Evolutionary conservation across 768 basidiomycete species (phyloP).

Genomic region (Boletus bicolor): DNA sequence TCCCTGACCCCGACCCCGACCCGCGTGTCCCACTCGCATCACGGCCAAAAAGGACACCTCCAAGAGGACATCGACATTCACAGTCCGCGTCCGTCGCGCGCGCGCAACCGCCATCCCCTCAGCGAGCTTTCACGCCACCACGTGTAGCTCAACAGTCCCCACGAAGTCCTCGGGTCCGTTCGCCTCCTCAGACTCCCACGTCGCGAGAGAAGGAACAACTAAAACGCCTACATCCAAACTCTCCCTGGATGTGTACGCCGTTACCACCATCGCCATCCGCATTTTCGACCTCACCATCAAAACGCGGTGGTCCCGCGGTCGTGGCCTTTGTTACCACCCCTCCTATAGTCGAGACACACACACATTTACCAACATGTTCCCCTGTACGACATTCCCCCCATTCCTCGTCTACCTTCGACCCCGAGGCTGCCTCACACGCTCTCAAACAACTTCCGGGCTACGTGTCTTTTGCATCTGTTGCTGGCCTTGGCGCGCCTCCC

Average conservation of each 20-base stretch:
- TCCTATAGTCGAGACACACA: slow-evolving; percentile 8
- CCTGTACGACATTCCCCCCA: slow-evolving; percentile 12
- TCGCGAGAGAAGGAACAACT: slow-evolving; percentile 11
- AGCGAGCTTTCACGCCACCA: slow-evolving; percentile 2
- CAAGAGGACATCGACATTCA: slow-evolving; percentile 9
- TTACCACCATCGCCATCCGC: slow-evolving; percentile 30
- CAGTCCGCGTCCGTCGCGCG: slow-evolving; percentile 14
- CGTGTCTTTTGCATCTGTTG: slow-evolving; percentile 64
- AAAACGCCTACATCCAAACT: slow-evolving; percentile 15
- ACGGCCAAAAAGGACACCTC: background rate
- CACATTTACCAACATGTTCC: slow-evolving; percentile 11
- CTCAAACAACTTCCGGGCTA: slow-evolving; percentile 59
- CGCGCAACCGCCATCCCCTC: slow-evolving; percentile 5
- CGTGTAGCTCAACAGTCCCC: slow-evolving; percentile 11
- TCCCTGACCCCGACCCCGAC: slow-evolving; percentile 17
- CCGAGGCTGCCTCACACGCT: slow-evolving; percentile 55
- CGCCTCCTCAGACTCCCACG: slow-evolving; percentile 23
- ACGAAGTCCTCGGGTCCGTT: slow-evolving; percentile 18
- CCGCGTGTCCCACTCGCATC: slow-evolving; percentile 5
- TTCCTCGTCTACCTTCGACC: slow-evolving; percentile 51
- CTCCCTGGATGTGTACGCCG: slow-evolving; percentile 29
- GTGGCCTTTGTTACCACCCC: slow-evolving; percentile 23
- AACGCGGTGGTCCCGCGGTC: slow-evolving; percentile 20
- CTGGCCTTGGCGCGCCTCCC: slow-evolving; percentile 63
- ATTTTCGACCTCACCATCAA: slow-evolving; percentile 30